Evolutionary conservation across 2,329 filamentous ascomycete genomes (phyloP), one percentile per base, ranked within the genome.

Genomic region (Epichloe brachyelytri): DNA sequence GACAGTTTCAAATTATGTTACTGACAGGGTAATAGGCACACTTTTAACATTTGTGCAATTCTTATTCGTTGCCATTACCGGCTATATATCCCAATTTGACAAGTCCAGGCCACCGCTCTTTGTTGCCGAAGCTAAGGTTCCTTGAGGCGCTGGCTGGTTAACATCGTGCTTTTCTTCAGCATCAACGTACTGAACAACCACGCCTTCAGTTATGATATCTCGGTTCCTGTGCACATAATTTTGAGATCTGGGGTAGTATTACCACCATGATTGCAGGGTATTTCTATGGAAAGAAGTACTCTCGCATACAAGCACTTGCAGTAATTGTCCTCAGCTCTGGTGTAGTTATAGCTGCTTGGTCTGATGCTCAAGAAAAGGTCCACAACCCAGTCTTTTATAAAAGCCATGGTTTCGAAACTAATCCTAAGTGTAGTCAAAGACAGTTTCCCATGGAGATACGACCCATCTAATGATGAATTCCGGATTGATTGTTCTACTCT

Each of bases 141-240:
- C 0, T 73, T 97, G 50, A 76, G 77, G 46, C 85, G 88, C 63
- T 97, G 93, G 90, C 64, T 87, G 47, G 74, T 91, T 61, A 96
- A 95, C 63, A 95, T 95, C 41, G 72, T 85, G 4, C 79, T 96
- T 59, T 97, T 97, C 69, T 93, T 95, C 65, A 79, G 79, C 55
- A 93, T 98, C 69, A 98, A 97, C 61, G 81, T 97, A 52, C 71
- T 98, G 63, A 98, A 98, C 70, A 98, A 98, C 62, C 91, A 91
- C 74, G 93, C 91, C 6, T 98, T 98, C 67, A 90, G 88, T 55
- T 98, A 96, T 70, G 83, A 89, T 59, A 97, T 98, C 51, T 95
- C 89, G 6, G 88, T 98, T 0, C 93, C 93, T 1, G 82, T 98
- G 46, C 93, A 98, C 64, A 98, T 98, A 60, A 97, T 98, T 58